phyloP scores from a whole-genome alignment of 257 asterid species.

The Avicennia marina region DNA sequence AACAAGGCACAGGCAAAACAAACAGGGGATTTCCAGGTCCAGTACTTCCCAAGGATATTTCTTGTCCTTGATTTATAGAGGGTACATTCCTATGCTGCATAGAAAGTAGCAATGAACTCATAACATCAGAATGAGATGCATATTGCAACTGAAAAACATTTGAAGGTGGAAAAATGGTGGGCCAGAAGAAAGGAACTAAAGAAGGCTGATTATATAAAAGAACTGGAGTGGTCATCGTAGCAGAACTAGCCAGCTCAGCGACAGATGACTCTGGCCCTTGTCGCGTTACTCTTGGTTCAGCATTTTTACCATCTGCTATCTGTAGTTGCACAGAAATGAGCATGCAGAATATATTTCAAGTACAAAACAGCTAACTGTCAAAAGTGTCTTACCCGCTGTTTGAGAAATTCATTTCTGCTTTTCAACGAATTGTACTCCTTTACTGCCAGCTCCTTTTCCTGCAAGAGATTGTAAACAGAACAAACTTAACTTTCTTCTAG shows the following conservation, averaged over 20 bases:
- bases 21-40: constrained; percentile 26
- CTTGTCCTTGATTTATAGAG: constrained; percentile 13
- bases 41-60: constrained; percentile 5
- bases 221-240: constrained; percentile 20
- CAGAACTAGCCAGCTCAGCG: constrained; percentile 12
- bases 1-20: constrained; percentile 40
- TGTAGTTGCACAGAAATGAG: constrained; percentile 21
- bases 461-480: constrained; percentile 10
- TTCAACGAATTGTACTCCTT: constrained; percentile 36
- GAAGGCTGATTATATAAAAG: constrained; percentile 32
- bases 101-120: constrained; percentile 12
- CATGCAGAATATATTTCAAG: not conserved
- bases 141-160: constrained; percentile 25
- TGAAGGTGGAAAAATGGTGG: constrained; percentile 28
- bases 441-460: constrained; percentile 59
- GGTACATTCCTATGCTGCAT: constrained; percentile 9
- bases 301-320: constrained; percentile 35
- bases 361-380: not conserved
- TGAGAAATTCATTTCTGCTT: constrained; percentile 35
- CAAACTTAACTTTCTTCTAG: not conserved
- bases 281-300: constrained; percentile 17
- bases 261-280: constrained; percentile 8
- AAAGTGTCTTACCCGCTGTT: constrained; percentile 30
- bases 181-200: constrained; percentile 44
- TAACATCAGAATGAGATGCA: constrained; percentile 7